Evolutionary conservation across 176 grass and related monocot genomes (phyloP), one percentile per base, ranked within the genome.

Genomic region (Canna indica): DNA sequence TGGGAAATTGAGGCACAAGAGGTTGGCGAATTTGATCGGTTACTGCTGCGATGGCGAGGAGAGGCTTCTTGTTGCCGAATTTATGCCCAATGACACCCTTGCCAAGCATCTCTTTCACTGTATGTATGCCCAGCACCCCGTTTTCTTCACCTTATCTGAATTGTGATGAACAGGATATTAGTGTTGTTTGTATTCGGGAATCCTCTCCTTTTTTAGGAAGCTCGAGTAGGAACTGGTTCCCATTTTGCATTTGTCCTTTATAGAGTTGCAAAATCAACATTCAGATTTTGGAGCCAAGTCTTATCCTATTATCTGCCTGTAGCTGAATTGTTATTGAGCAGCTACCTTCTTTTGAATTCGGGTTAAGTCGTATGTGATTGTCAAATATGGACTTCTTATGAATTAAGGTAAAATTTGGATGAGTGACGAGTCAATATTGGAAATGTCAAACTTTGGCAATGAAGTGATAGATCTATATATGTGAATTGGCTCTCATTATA

Each of bases 81-180:
- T 84, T 72, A 99, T 94, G 95, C 95, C 89, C 45, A 99, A 99
- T 87, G 95, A 99, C 82, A 90, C 90, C 30, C 86, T 99, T 58
- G 86, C 95, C 47, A 99, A 94, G 76, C 95, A 99, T 68, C 80
- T 99, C 47, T 99, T 99, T 87, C 95, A 99, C 76, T 99, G 95
- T 99, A 79, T 65, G 84, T 69, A 18, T 66, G 13, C 63, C 35
- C 63, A 11, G 7, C 18, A 41, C 22, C 10, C 33, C 24, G 35
- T 39, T 66, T 24, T 32, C 24, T 28, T n/a, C 69, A 4, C 30
- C 15, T 33, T 12, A 64, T 34, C 28, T 64, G 30, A 15, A 33
- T 33, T 33, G 13, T n/a, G n/a, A n/a, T n/a, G n/a, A n/a, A 61
- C 58, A 31, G 58, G 24, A 54, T 54, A 54, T n/a, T 22, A 18